Conservation (phyloP, 2,329 filamentous ascomycete genomes). For the Fusarium austroafricanum region DNA sequence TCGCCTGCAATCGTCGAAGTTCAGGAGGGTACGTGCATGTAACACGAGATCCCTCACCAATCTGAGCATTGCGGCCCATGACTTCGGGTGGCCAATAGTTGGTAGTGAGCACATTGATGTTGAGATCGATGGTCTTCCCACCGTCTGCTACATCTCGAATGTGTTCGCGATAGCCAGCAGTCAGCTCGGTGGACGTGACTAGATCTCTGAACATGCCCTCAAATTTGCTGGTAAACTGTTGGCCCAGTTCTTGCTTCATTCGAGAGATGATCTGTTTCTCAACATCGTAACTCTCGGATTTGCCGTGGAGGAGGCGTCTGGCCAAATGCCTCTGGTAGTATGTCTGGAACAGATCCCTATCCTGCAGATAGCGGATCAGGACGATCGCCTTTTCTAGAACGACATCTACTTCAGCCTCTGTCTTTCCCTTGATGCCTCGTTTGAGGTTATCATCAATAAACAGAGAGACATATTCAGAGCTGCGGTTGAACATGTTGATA, state of each 20-base stretch:
- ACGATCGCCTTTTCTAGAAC: slow-evolving; percentile 91
- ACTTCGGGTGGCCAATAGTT: slow-evolving; percentile 96
- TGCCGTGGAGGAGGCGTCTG: slow-evolving; percentile 85
- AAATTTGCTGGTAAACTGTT: slow-evolving; percentile 90
- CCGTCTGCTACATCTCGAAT: slow-evolving; percentile 64
- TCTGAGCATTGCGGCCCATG: slow-evolving; percentile 72
- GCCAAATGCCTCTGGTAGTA: slow-evolving; percentile 99
- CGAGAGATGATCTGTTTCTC: slow-evolving; percentile 96
- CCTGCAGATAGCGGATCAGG: slow-evolving; percentile 86
- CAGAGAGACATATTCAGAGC: slow-evolving; percentile 92
- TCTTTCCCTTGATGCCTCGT: slow-evolving; percentile 92
- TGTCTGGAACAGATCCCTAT: slow-evolving; percentile 94
- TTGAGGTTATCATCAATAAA: slow-evolving; percentile 98
- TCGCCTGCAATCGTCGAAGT: slow-evolving; percentile 80
- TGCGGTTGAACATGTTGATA: slow-evolving; percentile 88
- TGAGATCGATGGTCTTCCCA: slow-evolving; percentile 74
- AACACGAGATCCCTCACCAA: slow-evolving; percentile 57
- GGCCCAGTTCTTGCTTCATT: slow-evolving; percentile 97
- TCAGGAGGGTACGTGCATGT: slow-evolving; percentile 79
- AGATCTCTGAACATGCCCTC: slow-evolving; percentile 99
- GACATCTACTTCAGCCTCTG: slow-evolving; percentile 84
- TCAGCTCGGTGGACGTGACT: slow-evolving; percentile 86
- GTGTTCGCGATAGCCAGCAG: slow-evolving; percentile 78
- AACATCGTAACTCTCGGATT: slow-evolving; percentile 89
- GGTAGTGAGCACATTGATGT: slow-evolving; percentile 86